Conservation (phyloP, 2,329 filamentous ascomycete species). For the Sclerotinia minor region DNA sequence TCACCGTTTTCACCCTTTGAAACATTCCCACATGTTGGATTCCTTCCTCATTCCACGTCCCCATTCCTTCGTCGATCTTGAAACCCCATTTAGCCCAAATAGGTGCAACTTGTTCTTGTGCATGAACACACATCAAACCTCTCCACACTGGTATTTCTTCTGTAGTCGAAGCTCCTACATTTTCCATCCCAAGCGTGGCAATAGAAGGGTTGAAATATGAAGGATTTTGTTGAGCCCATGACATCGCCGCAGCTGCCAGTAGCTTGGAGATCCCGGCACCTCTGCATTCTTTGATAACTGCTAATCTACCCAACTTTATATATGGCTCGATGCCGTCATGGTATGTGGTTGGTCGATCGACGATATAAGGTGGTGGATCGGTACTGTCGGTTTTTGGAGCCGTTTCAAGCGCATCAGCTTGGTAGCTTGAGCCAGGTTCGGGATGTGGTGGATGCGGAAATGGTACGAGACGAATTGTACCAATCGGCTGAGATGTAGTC, state of each 20-base stretch:
- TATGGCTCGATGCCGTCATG: conserved; percentile 71
- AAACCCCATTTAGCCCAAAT: conserved; percentile 77
- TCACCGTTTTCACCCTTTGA: conserved; percentile 44
- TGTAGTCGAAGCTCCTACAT: conserved; percentile 44
- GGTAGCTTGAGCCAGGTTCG: conserved; percentile 44
- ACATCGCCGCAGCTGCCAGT: conserved; percentile 65
- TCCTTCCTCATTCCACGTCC: conserved; percentile 79
- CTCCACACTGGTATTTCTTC: conserved; percentile 60
- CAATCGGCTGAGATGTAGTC: conserved; percentile 42
- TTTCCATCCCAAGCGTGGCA: conserved; percentile 48
- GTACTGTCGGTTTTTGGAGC: conserved; percentile 6
- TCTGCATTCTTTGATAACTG: conserved; percentile 57
- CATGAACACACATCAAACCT: conserved; percentile 77
- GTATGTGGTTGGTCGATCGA: conserved; percentile 47
- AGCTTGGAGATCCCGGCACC: conserved; percentile 63
- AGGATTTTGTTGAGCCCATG: conserved; percentile 65
- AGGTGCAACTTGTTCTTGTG: conserved; percentile 64
- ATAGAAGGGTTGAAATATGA: conserved; percentile 51
- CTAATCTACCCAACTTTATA: conserved; percentile 78
- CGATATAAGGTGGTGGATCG: conserved; percentile 30
- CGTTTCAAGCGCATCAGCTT: conserved; percentile 32
- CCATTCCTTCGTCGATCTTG: conserved; percentile 68
- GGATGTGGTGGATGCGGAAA: conserved; percentile 58
- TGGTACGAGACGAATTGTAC: conserved; percentile 59
- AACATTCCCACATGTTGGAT: conserved; percentile 89